Evolutionary conservation across 805 yeast genomes (phyloP).

Genomic region (Saturnispora quitensis): DNA sequence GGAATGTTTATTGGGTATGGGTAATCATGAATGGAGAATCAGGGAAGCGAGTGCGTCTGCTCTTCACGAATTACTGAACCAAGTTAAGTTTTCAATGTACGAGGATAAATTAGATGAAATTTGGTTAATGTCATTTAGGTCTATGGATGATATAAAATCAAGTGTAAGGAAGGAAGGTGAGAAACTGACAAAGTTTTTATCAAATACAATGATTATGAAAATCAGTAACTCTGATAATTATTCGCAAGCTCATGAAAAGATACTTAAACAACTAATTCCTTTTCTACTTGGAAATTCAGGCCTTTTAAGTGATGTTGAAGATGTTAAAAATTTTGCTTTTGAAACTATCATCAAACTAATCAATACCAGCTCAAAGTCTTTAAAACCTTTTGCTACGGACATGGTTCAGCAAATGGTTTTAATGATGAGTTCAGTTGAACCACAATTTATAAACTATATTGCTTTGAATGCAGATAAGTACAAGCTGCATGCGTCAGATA

Average conservation of each 20-base stretch:
- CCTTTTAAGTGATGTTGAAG: constrained; percentile 76
- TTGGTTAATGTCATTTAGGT: constrained; percentile 84
- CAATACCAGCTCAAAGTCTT: constrained; percentile 48
- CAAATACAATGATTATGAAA: constrained; percentile 51
- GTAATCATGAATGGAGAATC: constrained; percentile 84
- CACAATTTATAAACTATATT: constrained; percentile 79
- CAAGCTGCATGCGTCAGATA: constrained; percentile 57
- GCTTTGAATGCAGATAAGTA: constrained; percentile 84
- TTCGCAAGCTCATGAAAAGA: constrained; percentile 29
- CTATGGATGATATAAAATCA: constrained; percentile 89
- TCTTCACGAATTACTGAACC: constrained; percentile 56
- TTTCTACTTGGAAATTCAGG: constrained; percentile 75
- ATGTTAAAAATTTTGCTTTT: constrained; percentile 66
- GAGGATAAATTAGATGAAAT: constrained; percentile 49
- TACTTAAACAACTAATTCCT: constrained; percentile 58
- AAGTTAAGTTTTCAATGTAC: constrained; percentile 45
- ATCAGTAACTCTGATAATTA: constrained; percentile 40
- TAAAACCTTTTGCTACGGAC: constrained; percentile 58
- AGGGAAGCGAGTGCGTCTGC: constrained; percentile 82
- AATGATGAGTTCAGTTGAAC: constrained; percentile 81
- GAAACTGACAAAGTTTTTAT: constrained; percentile 54
- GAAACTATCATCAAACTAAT: constrained; percentile 65
- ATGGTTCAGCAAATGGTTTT: constrained; percentile 60
- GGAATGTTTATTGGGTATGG: constrained; percentile 62
- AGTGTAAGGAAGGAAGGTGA: constrained; percentile 80